A percentile compares a stretch with the other conserved stretches of the same genome.
phyloP scores from a whole-genome alignment of 805 yeast species.

The Peterozyma toletana region DNA sequence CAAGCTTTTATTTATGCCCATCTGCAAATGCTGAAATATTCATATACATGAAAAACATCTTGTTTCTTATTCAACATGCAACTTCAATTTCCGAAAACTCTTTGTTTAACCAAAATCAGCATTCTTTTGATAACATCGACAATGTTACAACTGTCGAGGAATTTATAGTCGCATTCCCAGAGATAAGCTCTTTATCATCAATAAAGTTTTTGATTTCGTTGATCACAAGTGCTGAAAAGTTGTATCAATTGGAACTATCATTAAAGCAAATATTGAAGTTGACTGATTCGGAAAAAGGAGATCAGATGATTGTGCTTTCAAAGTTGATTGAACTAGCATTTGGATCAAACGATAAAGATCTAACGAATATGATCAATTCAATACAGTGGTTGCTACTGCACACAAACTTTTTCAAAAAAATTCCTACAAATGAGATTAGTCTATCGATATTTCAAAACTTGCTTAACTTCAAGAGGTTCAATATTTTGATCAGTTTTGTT shows the following conservation, averaged over 20 bases:
- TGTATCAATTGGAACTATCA: slow-evolving; percentile 7
- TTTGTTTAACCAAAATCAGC: neutral
- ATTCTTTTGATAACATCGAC: neutral
- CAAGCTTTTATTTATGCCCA: slow-evolving; percentile 6
- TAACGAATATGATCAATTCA: slow-evolving; percentile 3
- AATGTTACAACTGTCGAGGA: neutral
- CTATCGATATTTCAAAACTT: slow-evolving; percentile 3
- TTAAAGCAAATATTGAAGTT: slow-evolving; percentile 2
- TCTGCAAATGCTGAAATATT: slow-evolving; percentile 5
- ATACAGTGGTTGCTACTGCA: slow-evolving; percentile 1
- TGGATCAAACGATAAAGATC: slow-evolving; percentile 1
- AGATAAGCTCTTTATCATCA: neutral
- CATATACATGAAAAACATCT: slow-evolving; percentile 5
- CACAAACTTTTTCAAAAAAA: neutral
- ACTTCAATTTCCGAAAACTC: neutral
- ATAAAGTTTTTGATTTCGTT: slow-evolving; percentile 2
- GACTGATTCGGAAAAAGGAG: neutral
- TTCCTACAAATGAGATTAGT: slow-evolving; percentile 3
- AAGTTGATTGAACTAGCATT: neutral
- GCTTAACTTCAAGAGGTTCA: slow-evolving; percentile 1
- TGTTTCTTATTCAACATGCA: slow-evolving; percentile 2
- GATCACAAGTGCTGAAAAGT: slow-evolving; percentile 4
- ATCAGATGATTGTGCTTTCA: neutral
- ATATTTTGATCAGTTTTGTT: neutral
- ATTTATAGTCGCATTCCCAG: neutral